These are phyloP conservation scores for Fusarium papillatum DNA, from an alignment of 2,329 filamentous ascomycete genomes.

Conservation along the genomic window DNA sequence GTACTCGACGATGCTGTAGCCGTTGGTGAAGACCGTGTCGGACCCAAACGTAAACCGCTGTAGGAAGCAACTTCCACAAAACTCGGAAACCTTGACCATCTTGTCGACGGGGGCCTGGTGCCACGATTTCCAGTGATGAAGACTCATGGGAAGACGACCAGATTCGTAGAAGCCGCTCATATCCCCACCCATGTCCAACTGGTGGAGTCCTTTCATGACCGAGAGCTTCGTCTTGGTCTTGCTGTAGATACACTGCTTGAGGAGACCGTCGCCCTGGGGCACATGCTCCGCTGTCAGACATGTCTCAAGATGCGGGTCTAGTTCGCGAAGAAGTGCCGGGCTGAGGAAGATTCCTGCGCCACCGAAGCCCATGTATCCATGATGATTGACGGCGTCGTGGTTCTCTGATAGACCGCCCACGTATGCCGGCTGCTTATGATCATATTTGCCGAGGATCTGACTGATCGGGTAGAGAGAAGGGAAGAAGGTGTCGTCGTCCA, in stretches of 20 bases:
- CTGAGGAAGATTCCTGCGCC: slow-evolving; percentile 73
- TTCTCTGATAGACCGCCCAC: slow-evolving; percentile 71
- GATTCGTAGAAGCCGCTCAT: slow-evolving; percentile 72
- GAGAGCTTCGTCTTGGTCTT: slow-evolving; percentile 68
- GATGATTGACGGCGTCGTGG: slow-evolving; percentile 62
- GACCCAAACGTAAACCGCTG: slow-evolving; percentile 65
- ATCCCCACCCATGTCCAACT: slow-evolving; percentile 69
- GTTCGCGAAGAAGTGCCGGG: slow-evolving; percentile 61
- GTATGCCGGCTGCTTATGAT: slow-evolving; percentile 64
- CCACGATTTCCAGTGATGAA: slow-evolving; percentile 77
- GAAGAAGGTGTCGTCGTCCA: slow-evolving; percentile 77
- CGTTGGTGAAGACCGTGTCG: slow-evolving; percentile 69
- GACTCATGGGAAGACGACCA: slow-evolving; percentile 64
- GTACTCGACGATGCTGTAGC: slow-evolving; percentile 69
- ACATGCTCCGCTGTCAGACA: slow-evolving; percentile 56
- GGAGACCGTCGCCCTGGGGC: slow-evolving; percentile 65
- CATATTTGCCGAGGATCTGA: slow-evolving; percentile 60
- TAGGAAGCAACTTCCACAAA: slow-evolving; percentile 72
- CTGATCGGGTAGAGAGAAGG: slow-evolving; percentile 65
- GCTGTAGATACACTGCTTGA: slow-evolving; percentile 69
- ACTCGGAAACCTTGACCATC: slow-evolving; percentile 60
- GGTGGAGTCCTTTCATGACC: slow-evolving; percentile 66
- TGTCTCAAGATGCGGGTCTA: slow-evolving; percentile 61
- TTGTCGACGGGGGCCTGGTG: slow-evolving; percentile 63
- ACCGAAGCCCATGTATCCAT: slow-evolving; percentile 72